These are phyloP conservation scores for Penicillium silybi DNA, from an alignment of 495 filamentous ascomycete genomes.

Conservation along the genomic window DNA sequence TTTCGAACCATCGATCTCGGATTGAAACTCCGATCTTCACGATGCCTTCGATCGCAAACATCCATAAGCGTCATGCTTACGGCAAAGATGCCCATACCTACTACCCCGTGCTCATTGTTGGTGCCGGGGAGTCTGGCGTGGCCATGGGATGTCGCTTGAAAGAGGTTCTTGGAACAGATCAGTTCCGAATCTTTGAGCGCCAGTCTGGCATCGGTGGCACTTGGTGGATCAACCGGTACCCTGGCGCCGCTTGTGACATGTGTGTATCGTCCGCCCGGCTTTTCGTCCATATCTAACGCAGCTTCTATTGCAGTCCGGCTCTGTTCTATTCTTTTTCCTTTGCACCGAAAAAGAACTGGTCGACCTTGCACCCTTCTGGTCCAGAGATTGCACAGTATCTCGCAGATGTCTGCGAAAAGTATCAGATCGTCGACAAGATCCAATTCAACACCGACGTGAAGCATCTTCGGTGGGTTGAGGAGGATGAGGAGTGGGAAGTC, in stretches of 20 bases:
- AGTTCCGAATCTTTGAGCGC: constrained; percentile 62
- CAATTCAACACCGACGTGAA: constrained; percentile 54
- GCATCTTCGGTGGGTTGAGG: constrained; percentile 40
- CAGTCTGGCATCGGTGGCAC: constrained; percentile 61
- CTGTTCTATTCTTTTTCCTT: constrained; percentile 63
- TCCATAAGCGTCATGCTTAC: constrained; percentile 45
- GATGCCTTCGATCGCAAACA: constrained; percentile 31
- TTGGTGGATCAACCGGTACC: constrained; percentile 66
- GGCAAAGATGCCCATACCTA: constrained; percentile 51
- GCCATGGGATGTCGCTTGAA: constrained; percentile 62
- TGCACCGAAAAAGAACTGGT: constrained; percentile 55
- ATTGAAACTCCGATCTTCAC: neutral
- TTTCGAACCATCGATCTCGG: neutral
- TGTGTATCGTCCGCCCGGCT: constrained; percentile 15
- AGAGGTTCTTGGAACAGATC: constrained; percentile 55
- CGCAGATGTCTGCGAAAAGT: constrained; percentile 53
- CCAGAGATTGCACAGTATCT: constrained; percentile 58
- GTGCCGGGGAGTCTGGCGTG: constrained; percentile 64
- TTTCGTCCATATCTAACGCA: constrained; percentile 3
- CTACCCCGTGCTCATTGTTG: constrained; percentile 52
- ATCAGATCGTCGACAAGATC: constrained; percentile 56
- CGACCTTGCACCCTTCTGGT: constrained; percentile 49
- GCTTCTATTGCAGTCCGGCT: constrained; percentile 39
- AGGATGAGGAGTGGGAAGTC: constrained; percentile 56
- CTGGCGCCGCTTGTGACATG: constrained; percentile 56